phyloP scores from a whole-genome alignment of 257 asterid genomes.

The Jasminum sambac region DNA sequence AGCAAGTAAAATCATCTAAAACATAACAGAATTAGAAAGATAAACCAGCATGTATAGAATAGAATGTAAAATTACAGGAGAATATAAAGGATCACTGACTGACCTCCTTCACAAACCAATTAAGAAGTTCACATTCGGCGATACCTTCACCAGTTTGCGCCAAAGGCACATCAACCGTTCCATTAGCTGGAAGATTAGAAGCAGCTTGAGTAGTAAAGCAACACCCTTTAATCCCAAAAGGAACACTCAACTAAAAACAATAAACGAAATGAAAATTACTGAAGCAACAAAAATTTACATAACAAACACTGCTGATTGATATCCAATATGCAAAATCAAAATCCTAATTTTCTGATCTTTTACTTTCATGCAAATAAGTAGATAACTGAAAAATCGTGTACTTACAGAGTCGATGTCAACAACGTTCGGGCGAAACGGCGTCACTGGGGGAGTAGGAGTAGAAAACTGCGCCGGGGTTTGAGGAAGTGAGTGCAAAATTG shows the following conservation, averaged over 20 bases:
- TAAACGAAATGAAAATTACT: not conserved
- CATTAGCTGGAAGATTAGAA: slow-evolving; percentile 45
- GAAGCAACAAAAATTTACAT: slow-evolving; percentile 16
- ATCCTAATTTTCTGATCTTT: slow-evolving; percentile 12
- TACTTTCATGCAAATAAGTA: slow-evolving; percentile 20
- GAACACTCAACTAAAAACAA: slow-evolving; percentile 42
- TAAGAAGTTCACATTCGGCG: slow-evolving; percentile 96
- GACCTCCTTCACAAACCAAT: slow-evolving; percentile 96
- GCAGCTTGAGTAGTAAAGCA: slow-evolving; percentile 54
- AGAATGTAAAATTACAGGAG: not conserved
- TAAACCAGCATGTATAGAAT: not conserved
- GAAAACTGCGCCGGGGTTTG: slow-evolving; percentile 32
- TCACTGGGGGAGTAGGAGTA: slow-evolving; percentile 25
- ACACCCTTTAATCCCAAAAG: slow-evolving; percentile 40
- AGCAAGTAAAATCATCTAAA: not conserved
- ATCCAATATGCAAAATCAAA: not conserved
- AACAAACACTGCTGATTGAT: slow-evolving; percentile 10
- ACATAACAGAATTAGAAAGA: not conserved
- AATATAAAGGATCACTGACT: slow-evolving; percentile 29
- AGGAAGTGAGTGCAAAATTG: slow-evolving; percentile 24
- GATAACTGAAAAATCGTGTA: not conserved
- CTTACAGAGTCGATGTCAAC: slow-evolving; percentile 36
- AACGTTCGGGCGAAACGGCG: slow-evolving; percentile 27
- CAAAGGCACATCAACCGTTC: slow-evolving; percentile 76
- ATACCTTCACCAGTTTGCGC: slow-evolving; percentile 99